Evolutionary conservation across 305 asterid species (phyloP), one percentile per base, ranked within the genome.

Genomic region (Fraxinus greggii): DNA sequence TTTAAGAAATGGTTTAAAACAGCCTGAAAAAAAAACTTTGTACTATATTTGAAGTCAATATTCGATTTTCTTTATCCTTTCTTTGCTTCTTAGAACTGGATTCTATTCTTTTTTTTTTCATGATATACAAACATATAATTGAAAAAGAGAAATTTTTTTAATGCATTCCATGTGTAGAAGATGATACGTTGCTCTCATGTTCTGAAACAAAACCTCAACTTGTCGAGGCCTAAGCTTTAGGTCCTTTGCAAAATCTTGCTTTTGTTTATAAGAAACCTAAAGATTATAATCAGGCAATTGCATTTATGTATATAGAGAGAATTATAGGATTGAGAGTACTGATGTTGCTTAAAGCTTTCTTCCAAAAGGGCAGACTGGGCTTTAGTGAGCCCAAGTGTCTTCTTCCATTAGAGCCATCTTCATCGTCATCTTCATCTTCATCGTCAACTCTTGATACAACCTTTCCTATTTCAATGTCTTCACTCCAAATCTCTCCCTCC

Each of bases 181-280:
- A 75, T 28, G 9, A 12, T 0, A 93, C 98, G 97, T 95, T 86
- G 99, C 99, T 86, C 99, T 89, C 78, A 97, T 89, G 81, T 95
- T 95, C 88, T 95, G 99, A 78, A 95, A 95, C 99, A 98, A 95
- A 33, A 95, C 99, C 86, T 95, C 98, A 48, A 95, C 99, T 75
- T 95, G 99, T 31, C 99, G 89, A 7, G 98, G 97, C 90, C 94
- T 87, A 69, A 95, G 92, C 89, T 89, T 92, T 80, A 95, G 84
- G 13, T 94, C 96, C 78, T 90, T 88, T 1, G 99, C 97, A 85
- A 95, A 86, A 1, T 92, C 99, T 78, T 92, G 99, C 85, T 95
- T 95, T 81, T 93, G 98, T 86, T 95, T 95, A 97, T 95, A 92
- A 77, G 31, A 7, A 72, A 82, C 35, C 81, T 45, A 59, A 73